A percentile compares a stretch with the other conserved stretches of the same genome.
Conservation (phyloP, 2,329 filamentous ascomycete genomes). For the Fusarium stilboides region DNA sequence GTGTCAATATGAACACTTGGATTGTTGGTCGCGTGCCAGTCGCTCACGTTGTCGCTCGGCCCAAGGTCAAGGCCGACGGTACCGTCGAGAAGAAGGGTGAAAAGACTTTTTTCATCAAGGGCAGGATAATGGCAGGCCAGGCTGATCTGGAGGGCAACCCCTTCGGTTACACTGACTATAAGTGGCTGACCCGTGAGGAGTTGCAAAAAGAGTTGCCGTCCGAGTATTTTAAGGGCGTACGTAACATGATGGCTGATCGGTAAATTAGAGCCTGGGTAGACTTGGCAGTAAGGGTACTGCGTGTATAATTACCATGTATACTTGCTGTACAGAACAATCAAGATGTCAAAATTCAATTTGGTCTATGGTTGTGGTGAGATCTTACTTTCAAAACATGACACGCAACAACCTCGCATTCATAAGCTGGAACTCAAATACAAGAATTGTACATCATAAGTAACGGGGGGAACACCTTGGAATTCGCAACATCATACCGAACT, state of each 20-base stretch:
- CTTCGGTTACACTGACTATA: conserved; percentile 84
- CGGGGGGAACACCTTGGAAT: conserved; percentile 1
- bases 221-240: conserved; percentile 81
- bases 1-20: conserved; percentile 99
- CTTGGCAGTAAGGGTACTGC: conserved; percentile 41
- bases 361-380: not conserved
- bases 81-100: conserved; percentile 69
- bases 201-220: conserved; percentile 75
- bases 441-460: not conserved
- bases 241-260: conserved; percentile 87
- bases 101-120: conserved; percentile 97
- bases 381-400: not conserved
- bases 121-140: conserved; percentile 96
- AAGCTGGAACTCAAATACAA: not conserved
- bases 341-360: conserved; percentile 16
- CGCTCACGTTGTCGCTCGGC: conserved; percentile 79
- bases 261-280: conserved; percentile 58
- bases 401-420: not conserved
- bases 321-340: conserved; percentile 49
- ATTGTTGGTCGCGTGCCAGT: conserved; percentile 92
- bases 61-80: conserved; percentile 61
- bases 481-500: conserved; percentile 1
- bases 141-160: conserved; percentile 81
- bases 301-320: conserved; percentile 53
- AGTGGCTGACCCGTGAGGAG: conserved; percentile 94